These are phyloP conservation scores for Adansonia grandidieri DNA, from an alignment of 441 rosid species.

Conservation along the genomic window DNA sequence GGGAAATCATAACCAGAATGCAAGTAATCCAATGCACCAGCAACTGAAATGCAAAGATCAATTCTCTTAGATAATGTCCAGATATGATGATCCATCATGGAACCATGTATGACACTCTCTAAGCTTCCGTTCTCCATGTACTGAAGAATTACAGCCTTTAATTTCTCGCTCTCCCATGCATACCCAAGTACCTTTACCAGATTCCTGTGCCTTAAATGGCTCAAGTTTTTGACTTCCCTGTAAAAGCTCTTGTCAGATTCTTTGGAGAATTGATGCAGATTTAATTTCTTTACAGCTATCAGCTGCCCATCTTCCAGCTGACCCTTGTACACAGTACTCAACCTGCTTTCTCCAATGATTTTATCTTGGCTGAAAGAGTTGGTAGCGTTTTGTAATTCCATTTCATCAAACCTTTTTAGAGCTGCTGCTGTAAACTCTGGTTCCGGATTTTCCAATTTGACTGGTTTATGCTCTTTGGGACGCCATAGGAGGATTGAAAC, in stretches of 20 bases:
- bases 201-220: conserved; percentile 72
- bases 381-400: conserved; percentile 71
- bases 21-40: conserved; percentile 72
- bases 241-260: conserved; percentile 76
- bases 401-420: conserved; percentile 60
- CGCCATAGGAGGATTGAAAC: conserved; percentile 33
- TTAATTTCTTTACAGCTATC: conserved; percentile 73
- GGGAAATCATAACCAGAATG: conserved; percentile 76
- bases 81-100: conserved; percentile 40
- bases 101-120: conserved; percentile 57
- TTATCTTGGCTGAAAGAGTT: conserved; percentile 52
- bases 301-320: conserved; percentile 56
- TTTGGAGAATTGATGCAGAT: conserved; percentile 63
- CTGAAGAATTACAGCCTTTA: conserved; percentile 75
- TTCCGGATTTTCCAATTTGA: conserved; percentile 39
- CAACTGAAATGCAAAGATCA: conserved; percentile 55
- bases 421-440: conserved; percentile 50
- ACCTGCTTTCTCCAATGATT: conserved; percentile 68
- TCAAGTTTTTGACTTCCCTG: conserved; percentile 71
- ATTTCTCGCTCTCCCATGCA: conserved; percentile 82
- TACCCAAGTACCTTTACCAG: conserved; percentile 77
- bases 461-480: conserved; percentile 36
- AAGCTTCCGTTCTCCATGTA: conserved; percentile 81
- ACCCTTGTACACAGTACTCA: conserved; percentile 88
- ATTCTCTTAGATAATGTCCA: conserved; percentile 57